phyloP scores from a whole-genome alignment of 164 flowering plant genomes.

The Taxillus chinensis region DNA sequence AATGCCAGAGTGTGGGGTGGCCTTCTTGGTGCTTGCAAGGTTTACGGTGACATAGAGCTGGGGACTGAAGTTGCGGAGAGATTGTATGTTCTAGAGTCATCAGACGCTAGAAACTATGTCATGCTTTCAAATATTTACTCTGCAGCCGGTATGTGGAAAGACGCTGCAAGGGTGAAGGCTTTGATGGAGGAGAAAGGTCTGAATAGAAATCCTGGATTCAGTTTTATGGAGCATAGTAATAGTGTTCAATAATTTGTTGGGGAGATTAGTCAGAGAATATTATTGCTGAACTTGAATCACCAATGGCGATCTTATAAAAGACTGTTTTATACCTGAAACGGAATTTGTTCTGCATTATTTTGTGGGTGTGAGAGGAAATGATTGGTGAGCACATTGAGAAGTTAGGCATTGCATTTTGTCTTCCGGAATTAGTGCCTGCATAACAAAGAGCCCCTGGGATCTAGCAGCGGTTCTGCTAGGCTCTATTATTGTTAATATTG shows the following conservation, averaged over 20 bases:
- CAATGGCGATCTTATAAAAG: conserved; percentile 15
- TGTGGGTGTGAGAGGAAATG: conserved; percentile 32
- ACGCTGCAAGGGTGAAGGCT: conserved; percentile 26
- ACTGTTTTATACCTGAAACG: conserved; percentile 24
- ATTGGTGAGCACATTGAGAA: conserved; percentile 36
- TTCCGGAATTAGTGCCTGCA: conserved; percentile 18
- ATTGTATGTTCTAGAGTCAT: conserved; percentile 17
- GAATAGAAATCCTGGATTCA: conserved; percentile 26
- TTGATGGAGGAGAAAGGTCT: conserved; percentile 27
- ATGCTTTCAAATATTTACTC: conserved; percentile 32
- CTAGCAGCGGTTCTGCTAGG: conserved; percentile 32
- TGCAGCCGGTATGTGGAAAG: conserved; percentile 27
- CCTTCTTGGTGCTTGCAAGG: conserved; percentile 31
- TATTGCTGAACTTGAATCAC: neutral
- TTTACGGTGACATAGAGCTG: conserved; percentile 20
- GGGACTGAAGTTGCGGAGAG: conserved; percentile 24
- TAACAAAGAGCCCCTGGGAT: conserved; percentile 39
- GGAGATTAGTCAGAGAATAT: conserved; percentile 25
- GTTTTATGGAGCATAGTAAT: conserved; percentile 27
- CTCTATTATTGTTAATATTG: conserved; percentile 14
- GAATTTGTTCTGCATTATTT: conserved; percentile 35
- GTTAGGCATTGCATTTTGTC: conserved; percentile 37
- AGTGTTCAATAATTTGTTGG: conserved; percentile 22
- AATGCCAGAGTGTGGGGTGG: conserved; percentile 33
- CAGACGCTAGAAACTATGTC: conserved; percentile 22